phyloP scores from a whole-genome alignment of 2,329 filamentous ascomycete genomes.

The Colletotrichum liaoningense region DNA sequence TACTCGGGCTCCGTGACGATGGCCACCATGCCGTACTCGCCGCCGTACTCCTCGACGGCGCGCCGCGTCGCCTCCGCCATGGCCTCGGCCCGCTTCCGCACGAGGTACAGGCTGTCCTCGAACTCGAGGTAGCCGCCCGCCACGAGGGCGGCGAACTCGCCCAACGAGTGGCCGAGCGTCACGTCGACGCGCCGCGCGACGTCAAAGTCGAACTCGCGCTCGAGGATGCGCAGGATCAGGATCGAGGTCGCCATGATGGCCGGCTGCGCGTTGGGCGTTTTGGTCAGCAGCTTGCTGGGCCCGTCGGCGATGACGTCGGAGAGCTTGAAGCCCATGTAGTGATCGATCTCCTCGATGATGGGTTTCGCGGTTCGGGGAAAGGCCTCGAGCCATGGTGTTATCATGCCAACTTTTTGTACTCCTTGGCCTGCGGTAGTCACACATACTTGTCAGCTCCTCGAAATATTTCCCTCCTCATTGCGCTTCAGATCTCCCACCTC shows the following conservation, averaged over 20 bases:
- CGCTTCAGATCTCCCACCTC: background rate
- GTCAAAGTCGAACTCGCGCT: conserved; percentile 85
- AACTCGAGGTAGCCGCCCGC: conserved; percentile 85
- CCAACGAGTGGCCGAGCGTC: conserved; percentile 89
- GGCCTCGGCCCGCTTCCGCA: conserved; percentile 80
- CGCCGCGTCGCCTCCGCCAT: conserved; percentile 82
- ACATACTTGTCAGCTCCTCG: background rate
- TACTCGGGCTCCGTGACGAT: conserved; percentile 88
- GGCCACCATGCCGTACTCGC: conserved; percentile 94
- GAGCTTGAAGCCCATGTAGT: conserved; percentile 78
- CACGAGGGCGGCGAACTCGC: conserved; percentile 92
- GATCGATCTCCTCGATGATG: conserved; percentile 89
- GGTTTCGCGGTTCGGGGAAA: conserved; percentile 82
- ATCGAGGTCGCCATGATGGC: conserved; percentile 97
- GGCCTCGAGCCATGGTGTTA: conserved; percentile 84
- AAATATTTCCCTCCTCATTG: background rate
- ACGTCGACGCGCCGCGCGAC: conserved; percentile 79
- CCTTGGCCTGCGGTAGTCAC: conserved; percentile 74
- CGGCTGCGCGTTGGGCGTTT: conserved; percentile 89
- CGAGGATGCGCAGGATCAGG: conserved; percentile 87
- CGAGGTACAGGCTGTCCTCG: conserved; percentile 80
- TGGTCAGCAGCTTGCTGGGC: conserved; percentile 80
- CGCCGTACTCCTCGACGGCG: conserved; percentile 75
- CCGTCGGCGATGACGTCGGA: conserved; percentile 84
- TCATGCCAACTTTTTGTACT: conserved; percentile 90